Conservation (phyloP, 257 asterid genomes). For the Galeopsis tetrahit region DNA sequence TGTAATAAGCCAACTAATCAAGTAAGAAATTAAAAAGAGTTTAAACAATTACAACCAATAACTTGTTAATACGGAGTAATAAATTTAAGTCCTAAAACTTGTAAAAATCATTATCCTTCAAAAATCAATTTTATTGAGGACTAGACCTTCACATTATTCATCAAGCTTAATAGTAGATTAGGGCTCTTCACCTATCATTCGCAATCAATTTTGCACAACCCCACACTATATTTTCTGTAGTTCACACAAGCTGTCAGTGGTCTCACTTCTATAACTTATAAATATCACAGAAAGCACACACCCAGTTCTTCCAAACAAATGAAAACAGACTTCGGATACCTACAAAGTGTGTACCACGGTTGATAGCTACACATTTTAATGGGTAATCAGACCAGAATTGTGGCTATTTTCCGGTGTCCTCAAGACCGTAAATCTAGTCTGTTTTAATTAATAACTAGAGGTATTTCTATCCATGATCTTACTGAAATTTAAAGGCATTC, state of each 20-base stretch:
- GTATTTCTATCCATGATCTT: slow-evolving; percentile 18
- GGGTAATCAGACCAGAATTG: not conserved
- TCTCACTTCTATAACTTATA: slow-evolving; percentile 2
- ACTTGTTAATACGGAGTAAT: not conserved
- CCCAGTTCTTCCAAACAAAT: not conserved
- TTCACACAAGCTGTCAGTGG: not conserved
- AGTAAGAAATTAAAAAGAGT: not conserved
- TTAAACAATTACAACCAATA: slow-evolving; percentile 10
- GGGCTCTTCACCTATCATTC: not conserved
- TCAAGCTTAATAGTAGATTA: not conserved
- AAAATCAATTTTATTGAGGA: not conserved
- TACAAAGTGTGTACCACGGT: not conserved
- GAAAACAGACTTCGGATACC: not conserved
- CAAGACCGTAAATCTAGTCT: not conserved
- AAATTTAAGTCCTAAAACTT: not conserved
- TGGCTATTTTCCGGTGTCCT: not conserved
- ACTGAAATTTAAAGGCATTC: slow-evolving; percentile 5
- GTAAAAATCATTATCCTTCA: not conserved
- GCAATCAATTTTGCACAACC: not conserved
- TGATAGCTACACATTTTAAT: not conserved
- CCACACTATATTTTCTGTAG: not conserved
- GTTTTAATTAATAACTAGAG: not conserved
- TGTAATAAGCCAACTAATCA: not conserved
- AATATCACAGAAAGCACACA: not conserved
- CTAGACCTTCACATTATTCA: not conserved